Evolutionary conservation across 352 stramenopile genomes (phyloP).

Genomic region (Phytopythium oedochilum): DNA sequence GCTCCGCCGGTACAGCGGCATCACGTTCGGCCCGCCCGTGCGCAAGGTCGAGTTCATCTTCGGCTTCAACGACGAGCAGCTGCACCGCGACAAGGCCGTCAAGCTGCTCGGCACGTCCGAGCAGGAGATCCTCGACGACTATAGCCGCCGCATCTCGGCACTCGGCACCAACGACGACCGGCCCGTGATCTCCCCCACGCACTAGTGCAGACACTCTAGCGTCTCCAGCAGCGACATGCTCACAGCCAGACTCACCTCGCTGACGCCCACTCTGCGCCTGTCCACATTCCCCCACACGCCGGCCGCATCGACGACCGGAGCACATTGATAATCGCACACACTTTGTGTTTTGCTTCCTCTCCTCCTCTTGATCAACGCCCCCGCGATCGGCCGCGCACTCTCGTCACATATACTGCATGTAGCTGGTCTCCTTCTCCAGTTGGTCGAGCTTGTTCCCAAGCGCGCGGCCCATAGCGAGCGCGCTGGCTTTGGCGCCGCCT

Average conservation of each 20-base stretch:
- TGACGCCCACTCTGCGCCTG: no score
- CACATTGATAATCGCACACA: background rate
- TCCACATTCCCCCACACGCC: no score
- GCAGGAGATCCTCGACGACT: slow-evolving; percentile 61
- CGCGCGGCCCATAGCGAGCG: slow-evolving; percentile 20
- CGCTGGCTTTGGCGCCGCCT: slow-evolving; percentile 5
- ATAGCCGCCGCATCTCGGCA: slow-evolving; percentile 43
- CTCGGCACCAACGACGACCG: slow-evolving; percentile 24
- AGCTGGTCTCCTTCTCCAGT: slow-evolving; percentile 62
- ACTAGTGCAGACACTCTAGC: background rate
- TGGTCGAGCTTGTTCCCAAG: slow-evolving; percentile 74
- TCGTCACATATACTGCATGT: slow-evolving; percentile 38
- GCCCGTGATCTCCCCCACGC: background rate
- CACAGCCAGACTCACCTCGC: slow-evolving; percentile 4
- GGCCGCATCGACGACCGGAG: no score
- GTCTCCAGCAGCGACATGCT: no score
- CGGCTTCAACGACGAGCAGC: slow-evolving; percentile 55
- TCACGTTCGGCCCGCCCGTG: slow-evolving; percentile 17
- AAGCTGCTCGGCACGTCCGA: slow-evolving; percentile 53
- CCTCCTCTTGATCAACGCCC: no score
- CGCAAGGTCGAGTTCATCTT: slow-evolving; percentile 62
- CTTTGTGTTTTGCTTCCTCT: background rate
- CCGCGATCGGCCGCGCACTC: background rate
- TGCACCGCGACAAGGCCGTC: slow-evolving; percentile 53
- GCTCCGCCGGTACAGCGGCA: slow-evolving; percentile 44